These are phyloP conservation scores for Pseudonitzschia delicatissima DNA, from an alignment of 108 stramenopile species.

Conservation along the genomic window DNA sequence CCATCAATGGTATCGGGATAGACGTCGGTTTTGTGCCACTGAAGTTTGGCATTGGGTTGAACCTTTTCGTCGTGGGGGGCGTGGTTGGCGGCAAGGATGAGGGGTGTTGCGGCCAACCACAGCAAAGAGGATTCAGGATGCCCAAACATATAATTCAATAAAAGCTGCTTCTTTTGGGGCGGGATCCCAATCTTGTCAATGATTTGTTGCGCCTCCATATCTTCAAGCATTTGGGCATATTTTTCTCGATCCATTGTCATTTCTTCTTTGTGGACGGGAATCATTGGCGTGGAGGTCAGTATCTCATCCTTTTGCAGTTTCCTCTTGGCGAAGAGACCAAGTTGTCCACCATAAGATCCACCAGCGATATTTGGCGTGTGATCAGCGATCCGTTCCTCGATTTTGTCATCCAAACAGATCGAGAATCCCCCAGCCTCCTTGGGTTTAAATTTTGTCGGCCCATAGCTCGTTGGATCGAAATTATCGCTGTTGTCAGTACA, in stretches of 20 bases:
- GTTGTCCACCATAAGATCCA: background rate
- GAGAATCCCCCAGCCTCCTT: conserved; percentile 17
- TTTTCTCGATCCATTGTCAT: conserved; percentile 11
- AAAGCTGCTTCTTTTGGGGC: conserved; percentile 28
- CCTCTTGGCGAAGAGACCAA: conserved; percentile 37
- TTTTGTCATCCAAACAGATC: conserved; percentile 48
- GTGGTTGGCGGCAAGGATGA: conserved; percentile 28
- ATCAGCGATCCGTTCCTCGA: conserved; percentile 13
- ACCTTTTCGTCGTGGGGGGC: background rate
- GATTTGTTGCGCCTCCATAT: background rate
- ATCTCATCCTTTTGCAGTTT: conserved; percentile 17
- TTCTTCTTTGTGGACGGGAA: conserved; percentile 41
- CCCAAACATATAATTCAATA: conserved; percentile 66
- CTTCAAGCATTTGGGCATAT: background rate
- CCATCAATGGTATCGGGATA: background rate
- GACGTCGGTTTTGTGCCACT: conserved; percentile 11
- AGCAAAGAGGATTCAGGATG: conserved; percentile 52
- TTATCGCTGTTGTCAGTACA: conserved; percentile 45
- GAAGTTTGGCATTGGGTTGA: conserved; percentile 27
- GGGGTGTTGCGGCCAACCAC: conserved; percentile 44
- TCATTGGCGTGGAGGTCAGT: conserved; percentile 35
- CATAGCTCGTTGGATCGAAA: conserved; percentile 37
- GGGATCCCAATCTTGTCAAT: background rate
- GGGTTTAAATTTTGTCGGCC: conserved; percentile 20
- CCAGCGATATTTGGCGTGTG: conserved; percentile 11